Evolutionary conservation across 176 grass and related monocot genomes (phyloP).

Genomic region (Puya raimondii): DNA sequence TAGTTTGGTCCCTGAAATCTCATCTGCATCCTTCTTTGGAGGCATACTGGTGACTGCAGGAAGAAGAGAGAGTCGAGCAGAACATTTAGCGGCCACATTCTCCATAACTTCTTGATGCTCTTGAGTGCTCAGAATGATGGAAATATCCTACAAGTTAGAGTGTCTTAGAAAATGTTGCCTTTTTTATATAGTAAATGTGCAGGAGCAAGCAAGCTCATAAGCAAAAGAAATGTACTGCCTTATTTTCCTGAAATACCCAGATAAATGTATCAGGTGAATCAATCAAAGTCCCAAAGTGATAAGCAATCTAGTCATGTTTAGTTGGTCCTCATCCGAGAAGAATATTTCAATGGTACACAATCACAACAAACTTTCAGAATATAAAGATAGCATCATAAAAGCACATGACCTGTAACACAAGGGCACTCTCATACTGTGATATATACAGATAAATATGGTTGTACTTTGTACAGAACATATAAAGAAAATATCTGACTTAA

Average conservation of each 20-base stretch:
- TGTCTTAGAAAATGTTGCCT: background rate
- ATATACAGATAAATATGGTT: background rate
- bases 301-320: too few relatives aligned
- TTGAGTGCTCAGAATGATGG: conserved; percentile 81
- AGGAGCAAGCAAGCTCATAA: too few relatives aligned
- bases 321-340: too few relatives aligned
- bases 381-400: too few relatives aligned
- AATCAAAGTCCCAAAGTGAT: too few relatives aligned
- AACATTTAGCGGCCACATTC: conserved; percentile 73
- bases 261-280: too few relatives aligned
- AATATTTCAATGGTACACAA: too few relatives aligned
- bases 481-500: too few relatives aligned
- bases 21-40: conserved; percentile 28
- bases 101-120: conserved; percentile 71
- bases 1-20: conserved; percentile 31
- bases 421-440: background rate
- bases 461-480: background rate
- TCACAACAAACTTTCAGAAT: too few relatives aligned
- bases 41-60: conserved; percentile 45
- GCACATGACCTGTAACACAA: too few relatives aligned
- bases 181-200: background rate
- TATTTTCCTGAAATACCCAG: too few relatives aligned
- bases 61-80: conserved; percentile 64
- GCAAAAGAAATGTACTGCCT: too few relatives aligned
- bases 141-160: conserved; percentile 58